A percentile compares a stretch with the other conserved stretches of the same genome.
phyloP scores from a whole-genome alignment of 352 stramenopile species.

The Pythium plurisporium region DNA sequence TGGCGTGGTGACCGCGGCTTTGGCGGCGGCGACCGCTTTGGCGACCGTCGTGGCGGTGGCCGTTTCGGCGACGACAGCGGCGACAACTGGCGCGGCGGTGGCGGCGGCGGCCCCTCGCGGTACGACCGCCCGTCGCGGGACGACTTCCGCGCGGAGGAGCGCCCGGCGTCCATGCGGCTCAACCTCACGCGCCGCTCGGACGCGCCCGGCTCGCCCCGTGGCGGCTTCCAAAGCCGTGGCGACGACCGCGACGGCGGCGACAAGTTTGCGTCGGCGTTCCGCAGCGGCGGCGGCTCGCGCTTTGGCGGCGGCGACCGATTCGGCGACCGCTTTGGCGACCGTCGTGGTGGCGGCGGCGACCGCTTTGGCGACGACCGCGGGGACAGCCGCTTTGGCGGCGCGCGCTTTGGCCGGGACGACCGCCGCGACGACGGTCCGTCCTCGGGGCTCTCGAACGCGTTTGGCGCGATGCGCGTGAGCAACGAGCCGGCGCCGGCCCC shows the following conservation, averaged over 20 bases:
- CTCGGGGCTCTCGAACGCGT: constrained; percentile 28
- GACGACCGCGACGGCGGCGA: constrained; percentile 17
- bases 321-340: constrained; percentile 25
- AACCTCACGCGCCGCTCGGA: constrained; percentile 55
- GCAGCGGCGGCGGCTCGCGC: constrained; percentile 1
- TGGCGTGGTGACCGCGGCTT: constrained; percentile 34
- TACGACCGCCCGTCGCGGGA: constrained; percentile 64
- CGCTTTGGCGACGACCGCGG: constrained; percentile 23
- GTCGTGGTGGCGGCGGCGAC: constrained; percentile 9
- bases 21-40: constrained; percentile 15
- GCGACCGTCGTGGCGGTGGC: constrained; percentile 7
- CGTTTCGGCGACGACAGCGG: constrained; percentile 13
- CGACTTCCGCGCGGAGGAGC: constrained; percentile 53
- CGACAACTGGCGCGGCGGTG: constrained; percentile 27
- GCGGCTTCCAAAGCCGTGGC: constrained; percentile 13
- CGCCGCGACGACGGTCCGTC: constrained; percentile 30
- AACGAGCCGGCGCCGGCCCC: constrained; percentile 9
- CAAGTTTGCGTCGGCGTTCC: constrained; percentile 54
- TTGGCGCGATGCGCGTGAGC: constrained; percentile 45
- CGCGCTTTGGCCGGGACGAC: constrained; percentile 26
- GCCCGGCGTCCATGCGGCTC: constrained; percentile 70
- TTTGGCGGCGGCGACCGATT: constrained; percentile 16
- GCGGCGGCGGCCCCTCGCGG: constrained; percentile 37
- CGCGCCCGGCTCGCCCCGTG: constrained; percentile 26
- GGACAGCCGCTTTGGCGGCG: constrained; percentile 1